phyloP scores from a whole-genome alignment of 371 early-diverging fungal genomes.

The Mucor piriformis region DNA sequence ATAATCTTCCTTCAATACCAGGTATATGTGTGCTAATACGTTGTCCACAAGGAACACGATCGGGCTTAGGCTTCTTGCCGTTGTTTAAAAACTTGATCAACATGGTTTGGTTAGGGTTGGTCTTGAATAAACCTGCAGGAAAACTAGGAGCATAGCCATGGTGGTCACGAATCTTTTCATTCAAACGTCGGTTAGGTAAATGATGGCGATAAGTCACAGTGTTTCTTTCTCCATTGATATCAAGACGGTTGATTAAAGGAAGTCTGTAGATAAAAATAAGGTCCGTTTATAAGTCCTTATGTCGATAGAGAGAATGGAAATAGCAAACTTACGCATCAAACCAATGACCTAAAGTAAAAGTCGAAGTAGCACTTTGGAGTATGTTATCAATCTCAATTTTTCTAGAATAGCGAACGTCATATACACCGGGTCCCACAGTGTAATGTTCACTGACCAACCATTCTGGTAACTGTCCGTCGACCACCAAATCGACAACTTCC shows the following conservation, averaged over 20 bases:
- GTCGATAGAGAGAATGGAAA: too few species aligned
- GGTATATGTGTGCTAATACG: constrained; percentile 53
- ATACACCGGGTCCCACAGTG: constrained; percentile 67
- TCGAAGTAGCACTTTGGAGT: constrained; percentile 61
- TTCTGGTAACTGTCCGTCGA: constrained; percentile 61
- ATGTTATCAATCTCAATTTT: constrained; percentile 64
- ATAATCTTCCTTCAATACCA: constrained; percentile 60
- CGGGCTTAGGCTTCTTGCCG: constrained; percentile 52
- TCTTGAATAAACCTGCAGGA: constrained; percentile 69
- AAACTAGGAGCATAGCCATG: constrained; percentile 69
- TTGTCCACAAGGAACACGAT: constrained; percentile 62
- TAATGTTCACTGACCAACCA: constrained; percentile 69
- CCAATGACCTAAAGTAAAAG: constrained; percentile 71
- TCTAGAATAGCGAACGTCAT: constrained; percentile 63
- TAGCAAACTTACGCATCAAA: constrained; percentile 62
- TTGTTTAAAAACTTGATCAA: constrained; percentile 61
- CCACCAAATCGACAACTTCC: constrained; percentile 41
- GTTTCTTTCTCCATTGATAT: constrained; percentile 58
- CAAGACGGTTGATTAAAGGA: constrained; percentile 65
- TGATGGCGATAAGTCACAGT: constrained; percentile 63
- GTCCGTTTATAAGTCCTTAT: background rate
- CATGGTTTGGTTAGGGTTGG: constrained; percentile 70
- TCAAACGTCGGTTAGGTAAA: constrained; percentile 60
- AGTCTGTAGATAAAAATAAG: constrained; percentile 32
- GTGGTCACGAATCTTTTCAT: constrained; percentile 66